Evolutionary conservation across 108 stramenopile species (phyloP).

Genomic region (Conticribra weissflogii): DNA sequence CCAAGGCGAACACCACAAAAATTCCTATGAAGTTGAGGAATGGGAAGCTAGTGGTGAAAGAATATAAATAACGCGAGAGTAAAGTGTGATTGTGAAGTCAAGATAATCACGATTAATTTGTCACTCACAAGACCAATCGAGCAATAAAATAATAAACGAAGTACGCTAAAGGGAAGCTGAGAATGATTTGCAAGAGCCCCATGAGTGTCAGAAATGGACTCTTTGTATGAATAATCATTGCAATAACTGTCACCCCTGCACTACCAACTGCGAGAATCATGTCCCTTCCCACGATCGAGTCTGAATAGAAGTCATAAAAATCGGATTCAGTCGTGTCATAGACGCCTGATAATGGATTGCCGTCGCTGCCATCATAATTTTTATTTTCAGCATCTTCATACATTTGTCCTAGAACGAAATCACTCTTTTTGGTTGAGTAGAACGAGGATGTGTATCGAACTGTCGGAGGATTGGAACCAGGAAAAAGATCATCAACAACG

Average conservation of each 20-base stretch:
- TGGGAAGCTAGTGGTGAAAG: constrained; percentile 34
- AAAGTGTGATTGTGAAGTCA: neutral
- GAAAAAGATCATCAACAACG: constrained; percentile 47
- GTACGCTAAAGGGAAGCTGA: constrained; percentile 59
- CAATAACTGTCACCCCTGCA: constrained; percentile 44
- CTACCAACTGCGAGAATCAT: constrained; percentile 45
- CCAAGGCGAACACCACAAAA: constrained; percentile 64
- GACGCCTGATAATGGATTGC: constrained; percentile 30
- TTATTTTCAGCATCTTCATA: constrained; percentile 40
- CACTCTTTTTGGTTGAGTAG: constrained; percentile 44
- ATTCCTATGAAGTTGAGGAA: constrained; percentile 70
- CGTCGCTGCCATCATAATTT: constrained; percentile 18
- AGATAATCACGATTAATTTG: neutral
- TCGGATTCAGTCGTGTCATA: constrained; percentile 57
- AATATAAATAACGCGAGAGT: neutral
- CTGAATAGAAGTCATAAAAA: constrained; percentile 39
- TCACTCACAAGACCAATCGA: constrained; percentile 36
- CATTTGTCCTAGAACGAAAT: constrained; percentile 25
- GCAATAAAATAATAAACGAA: constrained; percentile 62
- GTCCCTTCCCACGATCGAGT: constrained; percentile 35
- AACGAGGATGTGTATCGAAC: constrained; percentile 48
- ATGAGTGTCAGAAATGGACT: constrained; percentile 54
- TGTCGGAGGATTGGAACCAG: neutral
- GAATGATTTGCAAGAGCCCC: constrained; percentile 56
- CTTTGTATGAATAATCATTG: constrained; percentile 59